These are phyloP conservation scores for Diacronema lutheri DNA, from an alignment of 78 protist genomes.

Conservation along the genomic window DNA sequence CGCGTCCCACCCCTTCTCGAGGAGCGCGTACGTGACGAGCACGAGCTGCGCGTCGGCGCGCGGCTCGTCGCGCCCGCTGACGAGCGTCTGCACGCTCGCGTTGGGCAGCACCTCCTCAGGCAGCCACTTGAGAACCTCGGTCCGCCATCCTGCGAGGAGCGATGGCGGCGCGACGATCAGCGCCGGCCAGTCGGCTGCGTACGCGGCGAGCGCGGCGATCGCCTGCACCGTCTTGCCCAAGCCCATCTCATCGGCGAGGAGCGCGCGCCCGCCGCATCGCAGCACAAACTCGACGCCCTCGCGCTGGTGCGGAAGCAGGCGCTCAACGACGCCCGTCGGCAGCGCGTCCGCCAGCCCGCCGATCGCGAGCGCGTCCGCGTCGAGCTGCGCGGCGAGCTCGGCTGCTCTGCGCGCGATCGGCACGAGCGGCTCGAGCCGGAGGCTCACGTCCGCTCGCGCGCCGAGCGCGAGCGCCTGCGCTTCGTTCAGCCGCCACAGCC, in stretches of 20 bases:
- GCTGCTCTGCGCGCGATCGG: too few relatives aligned
- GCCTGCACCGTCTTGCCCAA: constrained; percentile 22
- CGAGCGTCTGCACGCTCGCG: background rate
- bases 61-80: background rate
- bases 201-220: background rate
- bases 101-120: background rate
- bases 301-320: background rate
- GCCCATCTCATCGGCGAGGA: constrained; percentile 15
- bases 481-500: too few relatives aligned
- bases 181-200: constrained; percentile 1
- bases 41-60: background rate
- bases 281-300: background rate
- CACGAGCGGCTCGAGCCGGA: too few relatives aligned
- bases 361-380: too few relatives aligned
- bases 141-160: background rate
- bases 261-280: background rate
- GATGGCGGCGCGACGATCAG: constrained; percentile 3
- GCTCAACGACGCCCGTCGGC: background rate
- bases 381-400: too few relatives aligned
- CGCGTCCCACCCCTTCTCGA: background rate
- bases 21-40: constrained; percentile 2
- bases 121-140: background rate
- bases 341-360: too few relatives aligned
- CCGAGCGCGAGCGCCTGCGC: too few relatives aligned
- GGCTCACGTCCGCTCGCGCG: too few relatives aligned